Evolutionary conservation across 768 basidiomycete genomes (phyloP).

Genomic region (Podaxis sp.): DNA sequence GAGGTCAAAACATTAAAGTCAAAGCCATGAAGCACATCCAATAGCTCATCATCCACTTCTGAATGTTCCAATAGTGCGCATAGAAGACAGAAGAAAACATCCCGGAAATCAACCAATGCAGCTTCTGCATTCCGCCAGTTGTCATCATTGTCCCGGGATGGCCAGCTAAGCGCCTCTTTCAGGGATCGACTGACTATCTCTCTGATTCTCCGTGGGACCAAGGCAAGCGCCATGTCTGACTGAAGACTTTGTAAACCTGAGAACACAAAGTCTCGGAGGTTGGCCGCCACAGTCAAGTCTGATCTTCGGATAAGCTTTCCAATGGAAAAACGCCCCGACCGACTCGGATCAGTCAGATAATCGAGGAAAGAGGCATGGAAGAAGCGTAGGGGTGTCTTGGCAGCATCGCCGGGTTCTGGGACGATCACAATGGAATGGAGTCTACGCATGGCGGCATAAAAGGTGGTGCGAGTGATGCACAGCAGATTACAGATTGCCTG

Average conservation of each 20-base stretch:
- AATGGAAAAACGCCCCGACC: background rate
- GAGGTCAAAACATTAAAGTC: background rate
- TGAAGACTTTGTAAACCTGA: background rate
- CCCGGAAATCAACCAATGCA: background rate
- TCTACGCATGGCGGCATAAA: background rate
- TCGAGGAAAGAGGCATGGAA: background rate
- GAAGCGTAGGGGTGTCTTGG: background rate
- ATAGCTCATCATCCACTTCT: background rate
- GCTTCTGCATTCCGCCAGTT: background rate
- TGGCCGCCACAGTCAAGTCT: background rate
- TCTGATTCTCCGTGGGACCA: background rate
- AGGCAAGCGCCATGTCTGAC: background rate
- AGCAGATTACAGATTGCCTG: background rate
- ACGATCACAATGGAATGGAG: background rate
- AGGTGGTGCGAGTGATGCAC: background rate
- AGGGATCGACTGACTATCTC: background rate
- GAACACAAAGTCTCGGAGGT: background rate
- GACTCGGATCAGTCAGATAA: too few relatives aligned
- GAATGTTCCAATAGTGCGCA: background rate
- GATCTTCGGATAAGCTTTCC: background rate
- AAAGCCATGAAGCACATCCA: background rate
- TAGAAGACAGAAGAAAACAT: background rate
- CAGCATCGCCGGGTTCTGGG: background rate
- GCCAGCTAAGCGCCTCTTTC: background rate
- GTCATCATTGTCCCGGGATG: background rate